A percentile compares a stretch with the other conserved stretches of the same genome.
phyloP scores from a whole-genome alignment of 495 filamentous ascomycete genomes.

The Lichina pygmaea region DNA sequence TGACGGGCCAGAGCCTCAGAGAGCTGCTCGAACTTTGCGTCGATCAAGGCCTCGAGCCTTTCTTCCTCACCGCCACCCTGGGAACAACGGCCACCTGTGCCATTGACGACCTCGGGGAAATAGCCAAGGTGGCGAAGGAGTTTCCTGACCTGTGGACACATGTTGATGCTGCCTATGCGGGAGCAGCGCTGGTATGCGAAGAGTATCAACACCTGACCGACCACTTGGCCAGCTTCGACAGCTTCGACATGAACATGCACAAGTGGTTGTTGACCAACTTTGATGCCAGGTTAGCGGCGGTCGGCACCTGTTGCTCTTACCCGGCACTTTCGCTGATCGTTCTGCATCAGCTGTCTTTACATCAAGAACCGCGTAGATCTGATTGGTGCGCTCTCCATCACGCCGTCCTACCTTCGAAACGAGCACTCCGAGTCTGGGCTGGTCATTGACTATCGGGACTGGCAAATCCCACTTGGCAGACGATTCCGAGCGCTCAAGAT shows the following conservation, averaged over 20 bases:
- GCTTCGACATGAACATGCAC: constrained; percentile 89
- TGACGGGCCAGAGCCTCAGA: constrained; percentile 38
- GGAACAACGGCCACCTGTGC: constrained; percentile 79
- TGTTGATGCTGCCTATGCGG: constrained; percentile 90
- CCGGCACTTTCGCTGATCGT: neutral
- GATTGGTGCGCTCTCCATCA: constrained; percentile 54
- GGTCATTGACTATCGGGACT: constrained; percentile 93
- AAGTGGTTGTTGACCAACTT: constrained; percentile 96
- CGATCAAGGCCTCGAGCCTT: constrained; percentile 45
- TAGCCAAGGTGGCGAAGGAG: constrained; percentile 34
- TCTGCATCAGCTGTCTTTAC: constrained; percentile 33
- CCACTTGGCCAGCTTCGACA: constrained; percentile 43
- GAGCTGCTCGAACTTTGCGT: constrained; percentile 30
- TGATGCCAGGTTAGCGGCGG: constrained; percentile 35
- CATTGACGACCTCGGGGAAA: constrained; percentile 50
- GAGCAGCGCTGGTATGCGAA: constrained; percentile 51
- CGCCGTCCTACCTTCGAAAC: constrained; percentile 62
- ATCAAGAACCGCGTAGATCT: constrained; percentile 50
- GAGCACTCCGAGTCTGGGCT: constrained; percentile 51
- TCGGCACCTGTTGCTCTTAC: neutral
- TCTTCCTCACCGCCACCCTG: constrained; percentile 62
- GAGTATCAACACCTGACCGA: constrained; percentile 48
- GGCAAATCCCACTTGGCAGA: constrained; percentile 87
- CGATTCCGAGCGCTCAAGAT: constrained; percentile 85
- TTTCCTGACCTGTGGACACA: constrained; percentile 65